phyloP scores from a whole-genome alignment of 805 yeast genomes.

The Nakazawaea populi region DNA sequence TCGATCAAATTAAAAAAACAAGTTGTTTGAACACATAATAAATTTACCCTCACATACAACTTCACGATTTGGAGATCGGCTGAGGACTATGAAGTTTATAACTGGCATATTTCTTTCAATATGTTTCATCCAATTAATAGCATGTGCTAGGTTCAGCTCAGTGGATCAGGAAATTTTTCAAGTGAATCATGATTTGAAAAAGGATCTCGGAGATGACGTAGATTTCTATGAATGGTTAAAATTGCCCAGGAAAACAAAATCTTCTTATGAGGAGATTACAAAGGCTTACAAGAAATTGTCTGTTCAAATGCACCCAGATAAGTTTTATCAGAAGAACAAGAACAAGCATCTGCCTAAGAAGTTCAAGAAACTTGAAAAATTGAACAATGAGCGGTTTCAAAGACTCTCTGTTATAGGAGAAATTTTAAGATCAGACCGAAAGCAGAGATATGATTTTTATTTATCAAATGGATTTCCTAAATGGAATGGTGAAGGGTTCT shows the following conservation, averaged over 20 bases:
- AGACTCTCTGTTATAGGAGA: constrained; percentile 71
- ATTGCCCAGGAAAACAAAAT: constrained; percentile 32
- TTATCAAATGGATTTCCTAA: constrained; percentile 79
- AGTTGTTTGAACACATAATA: too few relatives aligned
- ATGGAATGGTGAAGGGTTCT: constrained; percentile 65
- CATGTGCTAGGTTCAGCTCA: constrained; percentile 23
- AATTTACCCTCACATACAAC: too few relatives aligned
- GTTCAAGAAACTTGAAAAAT: constrained; percentile 27
- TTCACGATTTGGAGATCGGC: too few relatives aligned
- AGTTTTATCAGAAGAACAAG: constrained; percentile 38
- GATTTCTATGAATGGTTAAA: constrained; percentile 68
- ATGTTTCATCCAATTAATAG: neutral
- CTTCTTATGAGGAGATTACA: constrained; percentile 47
- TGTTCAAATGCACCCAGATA: constrained; percentile 82
- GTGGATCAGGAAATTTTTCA: constrained; percentile 80
- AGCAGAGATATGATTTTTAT: constrained; percentile 81
- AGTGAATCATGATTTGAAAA: constrained; percentile 55
- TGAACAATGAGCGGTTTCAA: constrained; percentile 68
- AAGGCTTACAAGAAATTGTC: constrained; percentile 70
- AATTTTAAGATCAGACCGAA: constrained; percentile 57
- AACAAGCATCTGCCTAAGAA: constrained; percentile 15
- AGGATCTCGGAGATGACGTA: constrained; percentile 54
- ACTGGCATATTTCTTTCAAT: neutral
- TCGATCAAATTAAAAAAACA: too few relatives aligned
- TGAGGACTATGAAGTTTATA: neutral